Conservation (phyloP, 306 rosid genomes). For the Glycine soja region DNA sequence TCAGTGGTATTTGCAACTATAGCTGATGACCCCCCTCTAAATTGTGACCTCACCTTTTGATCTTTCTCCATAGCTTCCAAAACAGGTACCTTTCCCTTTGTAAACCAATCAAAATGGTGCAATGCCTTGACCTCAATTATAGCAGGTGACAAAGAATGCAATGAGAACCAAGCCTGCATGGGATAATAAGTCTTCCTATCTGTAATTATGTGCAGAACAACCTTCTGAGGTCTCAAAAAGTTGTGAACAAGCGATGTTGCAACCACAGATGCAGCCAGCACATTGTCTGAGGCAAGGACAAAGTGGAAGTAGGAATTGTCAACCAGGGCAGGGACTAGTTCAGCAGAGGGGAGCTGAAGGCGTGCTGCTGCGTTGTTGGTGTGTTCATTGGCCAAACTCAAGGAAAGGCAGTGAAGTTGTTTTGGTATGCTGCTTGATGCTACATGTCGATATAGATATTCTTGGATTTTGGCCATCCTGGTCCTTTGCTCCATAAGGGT, state of each 20-base stretch:
- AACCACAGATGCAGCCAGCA: conserved; percentile 91
- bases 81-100: conserved; percentile 96
- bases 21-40: conserved; percentile 95
- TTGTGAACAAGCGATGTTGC: conserved; percentile 85
- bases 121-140: conserved; percentile 95
- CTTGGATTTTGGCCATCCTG: conserved; percentile 93
- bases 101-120: conserved; percentile 97
- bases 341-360: conserved; percentile 93
- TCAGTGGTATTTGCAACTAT: conserved; percentile 83
- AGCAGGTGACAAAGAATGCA: conserved; percentile 86
- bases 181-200: conserved; percentile 92
- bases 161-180: conserved; percentile 99
- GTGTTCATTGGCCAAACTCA: conserved; percentile 89
- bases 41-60: conserved; percentile 81
- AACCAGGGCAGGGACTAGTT: conserved; percentile 89
- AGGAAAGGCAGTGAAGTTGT: conserved; percentile 93
- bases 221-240: conserved; percentile 67
- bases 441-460: conserved; percentile 91
- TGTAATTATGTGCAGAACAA: conserved; percentile 90
- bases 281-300: conserved; percentile 94
- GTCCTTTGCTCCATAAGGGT: conserved; percentile 89
- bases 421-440: conserved; percentile 99
- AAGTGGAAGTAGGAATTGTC: conserved; percentile 87
- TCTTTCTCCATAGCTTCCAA: conserved; percentile 99
- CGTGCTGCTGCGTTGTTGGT: conserved; percentile 94